A percentile compares a stretch with the other conserved stretches of the same genome.
phyloP scores from a whole-genome alignment of 202 grass and related monocot genomes.

The Dendrocalamus latiflorus region DNA sequence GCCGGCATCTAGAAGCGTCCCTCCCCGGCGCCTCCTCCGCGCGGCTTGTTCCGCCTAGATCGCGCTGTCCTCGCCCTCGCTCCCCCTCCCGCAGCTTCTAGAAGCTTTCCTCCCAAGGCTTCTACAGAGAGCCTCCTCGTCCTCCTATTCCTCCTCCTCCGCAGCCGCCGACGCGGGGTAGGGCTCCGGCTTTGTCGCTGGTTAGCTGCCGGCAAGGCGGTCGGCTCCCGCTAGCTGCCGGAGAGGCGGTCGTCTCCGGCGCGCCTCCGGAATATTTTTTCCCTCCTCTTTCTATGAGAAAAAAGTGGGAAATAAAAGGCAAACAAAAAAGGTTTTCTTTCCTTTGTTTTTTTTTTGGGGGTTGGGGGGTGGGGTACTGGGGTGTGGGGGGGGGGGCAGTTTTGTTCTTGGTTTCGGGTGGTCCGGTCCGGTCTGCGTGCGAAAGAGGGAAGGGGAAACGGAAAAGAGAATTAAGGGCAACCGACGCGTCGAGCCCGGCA shows the following conservation, averaged over 20 bases:
- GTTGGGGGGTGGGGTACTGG: background rate
- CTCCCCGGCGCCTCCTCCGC: constrained; percentile 11
- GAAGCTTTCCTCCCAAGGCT: constrained; percentile 35
- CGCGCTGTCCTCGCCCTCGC: constrained; percentile 11
- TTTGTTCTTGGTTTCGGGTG: constrained; percentile 31
- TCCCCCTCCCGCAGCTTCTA: constrained; percentile 26
- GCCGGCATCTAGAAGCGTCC: constrained; percentile 33
- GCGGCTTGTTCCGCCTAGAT: constrained; percentile 27
- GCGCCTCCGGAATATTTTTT: constrained; percentile 27
- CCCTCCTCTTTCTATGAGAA: constrained; percentile 28
- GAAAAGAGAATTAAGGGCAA: constrained; percentile 6
- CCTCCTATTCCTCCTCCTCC: background rate
- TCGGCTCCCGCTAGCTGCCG: constrained; percentile 9
- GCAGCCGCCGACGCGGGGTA: background rate
- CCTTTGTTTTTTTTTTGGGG: background rate
- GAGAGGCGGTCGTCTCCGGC: constrained; percentile 36
- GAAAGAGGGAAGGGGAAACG: background rate
- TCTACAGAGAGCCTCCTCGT: background rate
- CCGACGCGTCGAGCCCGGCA: constrained; percentile 21
- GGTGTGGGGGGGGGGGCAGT: background rate
- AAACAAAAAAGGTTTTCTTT: constrained; percentile 29
- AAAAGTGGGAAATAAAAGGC: constrained; percentile 25
- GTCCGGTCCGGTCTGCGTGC: constrained; percentile 22
- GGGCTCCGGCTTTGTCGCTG: constrained; percentile 25
- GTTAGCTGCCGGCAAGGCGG: constrained; percentile 34